These are phyloP conservation scores for Aspergillus asperescens DNA, from an alignment of 495 filamentous ascomycete species.

Conservation along the genomic window DNA sequence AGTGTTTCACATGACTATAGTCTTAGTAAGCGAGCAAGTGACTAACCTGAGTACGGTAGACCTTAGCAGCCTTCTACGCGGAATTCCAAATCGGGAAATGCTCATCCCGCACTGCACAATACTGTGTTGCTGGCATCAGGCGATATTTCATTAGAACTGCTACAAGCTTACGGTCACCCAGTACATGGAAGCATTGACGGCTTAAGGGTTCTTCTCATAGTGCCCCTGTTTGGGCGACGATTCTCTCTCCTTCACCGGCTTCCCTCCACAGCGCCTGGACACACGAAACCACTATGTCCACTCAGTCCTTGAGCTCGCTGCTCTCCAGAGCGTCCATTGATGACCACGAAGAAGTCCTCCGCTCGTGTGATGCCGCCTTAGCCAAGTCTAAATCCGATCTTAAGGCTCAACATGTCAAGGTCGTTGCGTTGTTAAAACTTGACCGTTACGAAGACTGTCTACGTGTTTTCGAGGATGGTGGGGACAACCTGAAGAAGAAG, in stretches of 20 bases:
- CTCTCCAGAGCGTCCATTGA: conserved; percentile 58
- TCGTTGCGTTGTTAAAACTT: conserved; percentile 83
- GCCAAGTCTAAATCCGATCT: conserved; percentile 57
- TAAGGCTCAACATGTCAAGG: conserved; percentile 69
- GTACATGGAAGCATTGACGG: background rate
- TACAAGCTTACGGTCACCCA: background rate
- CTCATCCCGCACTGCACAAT: conserved; percentile 15
- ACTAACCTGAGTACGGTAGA: conserved; percentile 7
- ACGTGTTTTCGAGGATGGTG: conserved; percentile 65
- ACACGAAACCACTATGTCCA: conserved; percentile 31
- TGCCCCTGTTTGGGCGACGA: conserved; percentile 1
- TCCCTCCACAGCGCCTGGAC: background rate
- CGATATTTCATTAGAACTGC: background rate
- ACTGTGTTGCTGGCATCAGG: conserved; percentile 6
- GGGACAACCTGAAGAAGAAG: conserved; percentile 57
- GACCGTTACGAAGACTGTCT: conserved; percentile 91
- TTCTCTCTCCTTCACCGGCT: background rate
- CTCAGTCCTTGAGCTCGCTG: conserved; percentile 51
- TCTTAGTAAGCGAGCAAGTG: background rate
- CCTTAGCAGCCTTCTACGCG: conserved; percentile 10
- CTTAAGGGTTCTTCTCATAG: background rate
- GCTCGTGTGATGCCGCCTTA: conserved; percentile 63
- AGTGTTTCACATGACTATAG: no score
- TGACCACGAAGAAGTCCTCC: conserved; percentile 68
- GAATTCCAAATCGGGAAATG: conserved; percentile 23